phyloP scores from a whole-genome alignment of 2,329 filamentous ascomycete species.

The Fusarium burgessii region DNA sequence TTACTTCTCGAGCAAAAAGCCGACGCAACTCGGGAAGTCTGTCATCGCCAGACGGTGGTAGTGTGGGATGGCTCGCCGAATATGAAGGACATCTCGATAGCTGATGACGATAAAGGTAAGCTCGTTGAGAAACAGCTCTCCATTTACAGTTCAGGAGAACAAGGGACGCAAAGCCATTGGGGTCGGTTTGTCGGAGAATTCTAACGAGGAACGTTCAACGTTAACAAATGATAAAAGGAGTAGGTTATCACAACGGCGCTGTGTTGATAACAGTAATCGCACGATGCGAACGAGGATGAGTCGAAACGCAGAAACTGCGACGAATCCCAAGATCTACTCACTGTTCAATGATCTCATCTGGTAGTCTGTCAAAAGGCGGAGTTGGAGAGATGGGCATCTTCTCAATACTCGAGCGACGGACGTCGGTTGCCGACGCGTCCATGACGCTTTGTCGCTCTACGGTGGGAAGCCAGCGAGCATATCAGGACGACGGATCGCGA shows the following conservation, averaged over 20 bases:
- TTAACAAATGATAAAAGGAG: constrained; percentile 30
- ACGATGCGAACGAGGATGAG: background rate
- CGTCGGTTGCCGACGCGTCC: constrained; percentile 46
- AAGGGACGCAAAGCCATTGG: constrained; percentile 75
- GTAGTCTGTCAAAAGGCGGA: constrained; percentile 66
- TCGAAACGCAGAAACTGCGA: background rate
- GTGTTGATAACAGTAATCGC: background rate
- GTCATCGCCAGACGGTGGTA: constrained; percentile 56
- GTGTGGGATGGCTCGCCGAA: constrained; percentile 61
- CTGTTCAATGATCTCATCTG: constrained; percentile 78
- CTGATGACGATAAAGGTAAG: constrained; percentile 72
- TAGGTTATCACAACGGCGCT: background rate
- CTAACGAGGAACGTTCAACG: constrained; percentile 53
- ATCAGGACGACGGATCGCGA: constrained; percentile 30
- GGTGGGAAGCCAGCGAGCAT: constrained; percentile 39
- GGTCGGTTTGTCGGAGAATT: constrained; percentile 70
- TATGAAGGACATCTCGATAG: constrained; percentile 72
- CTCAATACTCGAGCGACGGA: constrained; percentile 52
- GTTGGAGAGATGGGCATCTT: constrained; percentile 48
- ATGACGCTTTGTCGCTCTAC: constrained; percentile 48
- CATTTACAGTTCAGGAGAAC: constrained; percentile 74
- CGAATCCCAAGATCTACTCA: constrained; percentile 53
- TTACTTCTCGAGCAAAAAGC: constrained; percentile 76
- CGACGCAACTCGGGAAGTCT: constrained; percentile 71
- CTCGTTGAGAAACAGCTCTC: constrained; percentile 72